phyloP scores from a whole-genome alignment of 208 protist species.

The Leishmania mexicana region DNA sequence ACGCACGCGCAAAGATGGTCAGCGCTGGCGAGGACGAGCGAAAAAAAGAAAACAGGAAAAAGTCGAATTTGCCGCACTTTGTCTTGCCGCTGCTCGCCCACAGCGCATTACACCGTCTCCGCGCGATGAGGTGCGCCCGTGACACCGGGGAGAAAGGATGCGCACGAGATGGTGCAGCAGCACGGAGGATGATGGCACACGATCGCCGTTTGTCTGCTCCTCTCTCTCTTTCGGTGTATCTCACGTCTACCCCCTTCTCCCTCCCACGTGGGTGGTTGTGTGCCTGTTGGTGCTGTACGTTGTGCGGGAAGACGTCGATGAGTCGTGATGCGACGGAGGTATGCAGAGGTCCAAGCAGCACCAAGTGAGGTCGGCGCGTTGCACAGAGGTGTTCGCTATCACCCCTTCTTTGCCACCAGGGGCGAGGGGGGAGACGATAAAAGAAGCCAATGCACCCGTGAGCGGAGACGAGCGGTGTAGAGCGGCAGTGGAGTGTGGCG shows the following conservation, averaged over 20 bases:
- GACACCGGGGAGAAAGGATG: background rate
- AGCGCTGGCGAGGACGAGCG: background rate
- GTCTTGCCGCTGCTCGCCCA: background rate
- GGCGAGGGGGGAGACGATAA: background rate
- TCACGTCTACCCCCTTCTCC: no score
- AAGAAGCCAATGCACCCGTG: background rate
- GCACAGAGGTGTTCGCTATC: background rate
- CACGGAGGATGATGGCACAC: background rate
- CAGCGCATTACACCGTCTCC: background rate
- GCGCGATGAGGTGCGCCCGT: background rate
- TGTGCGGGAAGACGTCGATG: background rate
- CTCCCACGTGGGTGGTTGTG: background rate
- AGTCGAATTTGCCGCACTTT: no score
- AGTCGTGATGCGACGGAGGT: background rate
- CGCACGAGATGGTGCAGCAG: background rate
- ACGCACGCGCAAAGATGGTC: background rate
- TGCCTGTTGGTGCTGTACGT: background rate
- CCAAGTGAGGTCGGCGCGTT: background rate
- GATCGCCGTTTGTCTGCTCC: background rate
- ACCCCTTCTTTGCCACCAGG: background rate
- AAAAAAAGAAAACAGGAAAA: background rate
- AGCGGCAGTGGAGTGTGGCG: background rate
- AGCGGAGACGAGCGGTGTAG: background rate
- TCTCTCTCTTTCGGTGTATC: background rate
- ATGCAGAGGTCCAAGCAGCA: background rate